phyloP scores from a whole-genome alignment of 345 rosid species.

The Eucalyptus marginata region DNA sequence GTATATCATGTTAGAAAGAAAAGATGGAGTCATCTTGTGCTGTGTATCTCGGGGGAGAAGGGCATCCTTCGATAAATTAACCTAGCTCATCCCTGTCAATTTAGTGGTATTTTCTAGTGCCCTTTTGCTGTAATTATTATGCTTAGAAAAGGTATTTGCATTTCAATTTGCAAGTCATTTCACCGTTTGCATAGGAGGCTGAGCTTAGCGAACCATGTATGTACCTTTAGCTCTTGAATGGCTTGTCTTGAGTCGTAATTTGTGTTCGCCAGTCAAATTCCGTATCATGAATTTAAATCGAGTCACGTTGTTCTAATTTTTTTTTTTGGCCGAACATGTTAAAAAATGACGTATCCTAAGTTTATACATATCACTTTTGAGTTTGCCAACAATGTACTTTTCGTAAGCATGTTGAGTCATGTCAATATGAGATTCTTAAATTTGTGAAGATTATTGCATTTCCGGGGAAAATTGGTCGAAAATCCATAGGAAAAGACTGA shows the following conservation, averaged over 20 bases:
- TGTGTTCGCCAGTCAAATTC: background rate
- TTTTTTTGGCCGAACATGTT: background rate
- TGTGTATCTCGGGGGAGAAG: background rate
- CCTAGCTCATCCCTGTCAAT: background rate
- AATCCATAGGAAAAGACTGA: background rate
- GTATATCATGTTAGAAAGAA: conserved; percentile 8
- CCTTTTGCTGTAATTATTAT: background rate
- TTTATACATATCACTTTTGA: background rate
- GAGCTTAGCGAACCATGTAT: background rate
- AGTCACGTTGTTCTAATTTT: background rate
- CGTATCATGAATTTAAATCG: background rate
- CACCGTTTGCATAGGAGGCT: background rate
- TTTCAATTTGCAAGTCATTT: background rate
- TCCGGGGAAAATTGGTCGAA: background rate
- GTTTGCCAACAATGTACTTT: background rate
- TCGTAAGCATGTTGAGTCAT: background rate
- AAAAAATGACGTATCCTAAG: background rate
- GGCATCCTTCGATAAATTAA: background rate
- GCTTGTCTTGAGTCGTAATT: background rate
- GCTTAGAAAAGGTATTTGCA: background rate
- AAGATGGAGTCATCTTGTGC: background rate
- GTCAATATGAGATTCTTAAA: background rate
- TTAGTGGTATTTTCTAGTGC: background rate
- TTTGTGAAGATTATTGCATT: background rate
- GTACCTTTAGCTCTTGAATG: background rate